A percentile compares a stretch with the other conserved stretches of the same genome.
Evolutionary conservation across 1,284 basidiomycete species (phyloP).

Genomic region (Boletus subluridellus): DNA sequence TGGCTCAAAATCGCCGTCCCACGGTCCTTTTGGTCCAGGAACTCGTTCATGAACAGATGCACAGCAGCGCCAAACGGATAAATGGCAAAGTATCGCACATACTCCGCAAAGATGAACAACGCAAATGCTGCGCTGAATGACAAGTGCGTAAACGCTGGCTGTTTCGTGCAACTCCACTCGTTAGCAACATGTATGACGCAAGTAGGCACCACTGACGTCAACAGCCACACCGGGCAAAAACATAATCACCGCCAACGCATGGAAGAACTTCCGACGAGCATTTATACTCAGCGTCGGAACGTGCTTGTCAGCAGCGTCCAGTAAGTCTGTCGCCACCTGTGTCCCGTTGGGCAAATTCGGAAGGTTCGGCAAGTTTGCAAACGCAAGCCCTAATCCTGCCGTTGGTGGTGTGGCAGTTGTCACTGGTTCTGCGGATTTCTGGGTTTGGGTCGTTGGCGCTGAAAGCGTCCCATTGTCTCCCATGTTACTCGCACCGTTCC

Average conservation of each 20-base stretch:
- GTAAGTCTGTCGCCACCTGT: slow-evolving; percentile 72
- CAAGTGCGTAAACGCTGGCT: slow-evolving; percentile 96
- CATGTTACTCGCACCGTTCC: slow-evolving; percentile 33
- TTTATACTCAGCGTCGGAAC: slow-evolving; percentile 90
- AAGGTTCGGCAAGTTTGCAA: slow-evolving; percentile 52
- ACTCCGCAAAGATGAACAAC: slow-evolving; percentile 92
- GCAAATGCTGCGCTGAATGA: slow-evolving; percentile 93
- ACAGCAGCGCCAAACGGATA: slow-evolving; percentile 94
- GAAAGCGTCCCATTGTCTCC: slow-evolving; percentile 37
- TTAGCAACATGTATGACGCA: slow-evolving; percentile 20
- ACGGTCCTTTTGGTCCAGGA: slow-evolving; percentile 91
- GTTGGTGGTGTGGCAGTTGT: slow-evolving; percentile 25
- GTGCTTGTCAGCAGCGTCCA: slow-evolving; percentile 84
- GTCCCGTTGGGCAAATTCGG: slow-evolving; percentile 53
- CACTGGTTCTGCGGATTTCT: slow-evolving; percentile 24
- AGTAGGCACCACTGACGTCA: slow-evolving; percentile 65
- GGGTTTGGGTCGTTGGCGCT: slow-evolving; percentile 21
- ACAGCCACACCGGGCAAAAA: slow-evolving; percentile 90
- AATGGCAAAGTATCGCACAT: slow-evolving; percentile 95
- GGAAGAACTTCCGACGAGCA: slow-evolving; percentile 96
- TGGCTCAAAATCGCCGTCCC: slow-evolving; percentile 97
- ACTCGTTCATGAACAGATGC: slow-evolving; percentile 97
- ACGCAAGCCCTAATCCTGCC: slow-evolving; percentile 42
- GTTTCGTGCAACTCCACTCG: slow-evolving; percentile 9
- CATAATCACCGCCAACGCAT: slow-evolving; percentile 92